Evolutionary conservation across 805 yeast genomes (phyloP).

Genomic region (Lachancea quebecensis): DNA sequence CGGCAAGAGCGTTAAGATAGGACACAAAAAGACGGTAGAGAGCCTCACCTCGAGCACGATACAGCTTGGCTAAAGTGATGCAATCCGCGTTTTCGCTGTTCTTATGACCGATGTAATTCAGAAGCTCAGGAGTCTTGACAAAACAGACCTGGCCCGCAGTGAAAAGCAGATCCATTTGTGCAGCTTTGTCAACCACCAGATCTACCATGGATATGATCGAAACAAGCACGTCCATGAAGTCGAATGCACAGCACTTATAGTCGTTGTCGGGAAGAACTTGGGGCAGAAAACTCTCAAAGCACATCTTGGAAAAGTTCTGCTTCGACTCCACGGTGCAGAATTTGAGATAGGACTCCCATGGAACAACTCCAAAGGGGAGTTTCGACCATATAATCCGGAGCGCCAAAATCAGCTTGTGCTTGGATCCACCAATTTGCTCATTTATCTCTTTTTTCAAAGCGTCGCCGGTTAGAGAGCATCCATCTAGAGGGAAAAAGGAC

Average conservation of each 20-base stretch:
- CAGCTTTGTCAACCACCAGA: conserved; percentile 25
- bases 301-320: conserved; percentile 21
- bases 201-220: conserved; percentile 29
- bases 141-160: conserved; percentile 35
- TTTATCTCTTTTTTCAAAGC: conserved; percentile 23
- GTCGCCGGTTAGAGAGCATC: conserved; percentile 32
- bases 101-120: conserved; percentile 1
- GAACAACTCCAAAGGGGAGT: conserved; percentile 32
- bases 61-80: conserved; percentile 28
- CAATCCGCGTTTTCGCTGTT: conserved; percentile 22
- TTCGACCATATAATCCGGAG: conserved; percentile 32
- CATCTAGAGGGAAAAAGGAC: conserved; percentile 32
- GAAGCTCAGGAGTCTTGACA: conserved; percentile 19
- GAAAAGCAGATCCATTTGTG: conserved; percentile 30
- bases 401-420: conserved; percentile 25
- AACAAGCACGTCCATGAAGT: conserved; percentile 32
- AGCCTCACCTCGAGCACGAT: conserved; percentile 31
- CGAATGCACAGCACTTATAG: conserved; percentile 33
- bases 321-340: conserved; percentile 24
- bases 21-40: conserved; percentile 31
- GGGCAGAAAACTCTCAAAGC: conserved; percentile 33
- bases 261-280: conserved; percentile 31
- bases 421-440: conserved; percentile 14
- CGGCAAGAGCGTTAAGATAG: conserved; percentile 30
- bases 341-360: conserved; percentile 31